phyloP scores from a whole-genome alignment of 2,329 filamentous ascomycete species.

The Fusarium succisae region DNA sequence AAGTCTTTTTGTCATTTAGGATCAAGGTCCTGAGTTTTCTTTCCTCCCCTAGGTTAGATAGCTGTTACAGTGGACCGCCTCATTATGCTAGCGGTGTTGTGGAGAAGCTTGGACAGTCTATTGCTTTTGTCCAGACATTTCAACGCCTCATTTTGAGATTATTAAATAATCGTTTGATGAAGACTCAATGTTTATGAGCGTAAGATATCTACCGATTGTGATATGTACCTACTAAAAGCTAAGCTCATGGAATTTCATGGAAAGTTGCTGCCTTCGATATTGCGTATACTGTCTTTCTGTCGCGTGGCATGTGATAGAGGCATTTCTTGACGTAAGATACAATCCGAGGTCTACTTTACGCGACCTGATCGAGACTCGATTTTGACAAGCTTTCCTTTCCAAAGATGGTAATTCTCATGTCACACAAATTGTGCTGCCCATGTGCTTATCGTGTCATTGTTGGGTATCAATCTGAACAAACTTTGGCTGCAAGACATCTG shows the following conservation, averaged over 20 bases:
- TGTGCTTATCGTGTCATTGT: neutral
- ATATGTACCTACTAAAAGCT: no score
- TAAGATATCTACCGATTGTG: neutral
- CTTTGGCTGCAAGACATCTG: conserved; percentile 3
- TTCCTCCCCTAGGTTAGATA: neutral
- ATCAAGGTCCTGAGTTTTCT: no score
- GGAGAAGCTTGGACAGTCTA: conserved; percentile 21
- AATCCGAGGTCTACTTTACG: neutral
- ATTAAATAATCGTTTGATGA: neutral
- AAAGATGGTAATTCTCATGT: neutral
- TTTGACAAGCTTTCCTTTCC: neutral
- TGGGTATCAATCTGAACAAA: conserved; percentile 1
- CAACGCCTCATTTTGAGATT: conserved; percentile 19
- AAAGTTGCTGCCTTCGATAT: neutral
- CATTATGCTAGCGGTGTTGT: conserved; percentile 10
- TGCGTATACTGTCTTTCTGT: neutral
- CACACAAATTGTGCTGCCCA: neutral
- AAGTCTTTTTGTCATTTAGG: no score
- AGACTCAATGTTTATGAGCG: no score
- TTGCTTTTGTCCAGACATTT: conserved; percentile 18
- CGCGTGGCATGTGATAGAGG: neutral
- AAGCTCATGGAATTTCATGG: neutral
- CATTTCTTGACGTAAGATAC: neutral
- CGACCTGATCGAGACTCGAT: neutral
- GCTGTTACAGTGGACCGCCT: conserved; percentile 24